These are phyloP conservation scores for Antitrichia curtipendula DNA, from an alignment of 225 moss, liverwort and hornwort species.

Conservation along the genomic window DNA sequence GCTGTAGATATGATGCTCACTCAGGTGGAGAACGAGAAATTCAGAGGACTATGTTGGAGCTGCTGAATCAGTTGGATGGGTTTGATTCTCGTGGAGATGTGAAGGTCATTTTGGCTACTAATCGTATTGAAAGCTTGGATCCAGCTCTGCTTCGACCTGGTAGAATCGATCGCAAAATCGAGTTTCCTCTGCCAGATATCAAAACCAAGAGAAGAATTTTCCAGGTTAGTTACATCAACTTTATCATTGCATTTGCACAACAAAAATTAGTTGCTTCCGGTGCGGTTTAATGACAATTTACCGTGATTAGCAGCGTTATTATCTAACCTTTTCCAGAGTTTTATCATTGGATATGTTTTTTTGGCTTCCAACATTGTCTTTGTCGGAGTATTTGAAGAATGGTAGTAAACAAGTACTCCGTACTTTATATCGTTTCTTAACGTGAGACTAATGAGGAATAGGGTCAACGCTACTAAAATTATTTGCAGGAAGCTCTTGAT, in stretches of 20 bases:
- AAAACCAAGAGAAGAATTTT: slow-evolving; percentile 91
- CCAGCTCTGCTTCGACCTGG: slow-evolving; percentile 93
- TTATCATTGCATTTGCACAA: background rate
- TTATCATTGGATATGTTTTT: background rate
- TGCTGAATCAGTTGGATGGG: slow-evolving; percentile 96
- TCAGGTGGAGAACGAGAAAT: slow-evolving; percentile 98
- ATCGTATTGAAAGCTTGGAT: slow-evolving; percentile 92
- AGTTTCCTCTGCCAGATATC: slow-evolving; percentile 89
- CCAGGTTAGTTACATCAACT: slow-evolving; percentile 39
- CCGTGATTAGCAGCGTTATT: background rate
- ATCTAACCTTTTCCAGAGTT: background rate
- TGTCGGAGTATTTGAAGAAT: background rate
- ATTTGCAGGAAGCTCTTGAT: background rate
- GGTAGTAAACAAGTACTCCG: background rate
- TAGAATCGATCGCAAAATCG: slow-evolving; percentile 97
- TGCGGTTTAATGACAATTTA: background rate
- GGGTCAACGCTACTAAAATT: background rate
- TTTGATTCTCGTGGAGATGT: slow-evolving; percentile 94
- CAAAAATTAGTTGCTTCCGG: background rate
- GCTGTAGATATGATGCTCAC: slow-evolving; percentile 84
- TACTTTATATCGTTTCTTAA: background rate
- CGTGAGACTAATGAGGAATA: background rate
- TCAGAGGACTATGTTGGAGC: slow-evolving; percentile 97
- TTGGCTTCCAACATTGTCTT: background rate
- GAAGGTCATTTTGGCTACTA: slow-evolving; percentile 96